A percentile compares a stretch with the other conserved stretches of the same genome.
Evolutionary conservation across 2,329 filamentous ascomycete species (phyloP).

Genomic region (Claviceps pazoutovae): DNA sequence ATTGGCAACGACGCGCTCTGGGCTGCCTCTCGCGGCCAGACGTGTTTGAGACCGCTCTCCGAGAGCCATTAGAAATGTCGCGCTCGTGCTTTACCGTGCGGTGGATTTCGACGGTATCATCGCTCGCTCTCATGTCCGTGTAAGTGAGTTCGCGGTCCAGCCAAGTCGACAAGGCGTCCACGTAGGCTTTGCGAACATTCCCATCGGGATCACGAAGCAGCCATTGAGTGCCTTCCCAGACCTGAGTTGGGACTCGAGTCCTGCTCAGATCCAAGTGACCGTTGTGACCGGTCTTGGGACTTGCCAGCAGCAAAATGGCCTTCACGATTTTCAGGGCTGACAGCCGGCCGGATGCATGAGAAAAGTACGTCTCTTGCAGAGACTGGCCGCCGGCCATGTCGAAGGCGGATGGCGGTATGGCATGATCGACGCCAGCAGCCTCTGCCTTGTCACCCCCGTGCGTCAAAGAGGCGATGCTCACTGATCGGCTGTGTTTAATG

Average conservation of each 20-base stretch:
- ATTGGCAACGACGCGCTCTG: slow-evolving; percentile 45
- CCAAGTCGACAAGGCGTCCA: slow-evolving; percentile 74
- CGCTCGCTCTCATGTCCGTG: slow-evolving; percentile 47
- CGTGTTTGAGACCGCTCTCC: slow-evolving; percentile 55
- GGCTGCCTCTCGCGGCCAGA: slow-evolving; percentile 45
- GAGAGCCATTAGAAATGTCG: slow-evolving; percentile 29
- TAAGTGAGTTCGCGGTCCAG: slow-evolving; percentile 63
- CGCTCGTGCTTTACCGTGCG: slow-evolving; percentile 27
- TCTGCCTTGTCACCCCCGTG: slow-evolving; percentile 30
- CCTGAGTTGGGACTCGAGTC: slow-evolving; percentile 61
- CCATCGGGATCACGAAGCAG: slow-evolving; percentile 68
- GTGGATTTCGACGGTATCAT: slow-evolving; percentile 36
- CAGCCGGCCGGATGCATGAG: slow-evolving; percentile 39
- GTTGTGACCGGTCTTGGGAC: slow-evolving; percentile 45
- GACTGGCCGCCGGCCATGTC: slow-evolving; percentile 31
- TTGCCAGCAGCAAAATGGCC: slow-evolving; percentile 69
- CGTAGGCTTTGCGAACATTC: slow-evolving; percentile 70
- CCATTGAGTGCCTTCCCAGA: slow-evolving; percentile 97
- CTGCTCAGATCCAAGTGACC: slow-evolving; percentile 52
- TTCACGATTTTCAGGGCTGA: slow-evolving; percentile 68
- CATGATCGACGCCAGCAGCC: slow-evolving; percentile 19
- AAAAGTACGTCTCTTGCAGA: slow-evolving; percentile 37
- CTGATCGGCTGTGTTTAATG: slow-evolving; percentile 49
- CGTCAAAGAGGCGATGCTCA: slow-evolving; percentile 29
- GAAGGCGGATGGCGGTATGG: slow-evolving; percentile 17